Evolutionary conservation across 345 rosid species (phyloP), one percentile per base, ranked within the genome.

Genomic region (Eucalyptus curtisii): DNA sequence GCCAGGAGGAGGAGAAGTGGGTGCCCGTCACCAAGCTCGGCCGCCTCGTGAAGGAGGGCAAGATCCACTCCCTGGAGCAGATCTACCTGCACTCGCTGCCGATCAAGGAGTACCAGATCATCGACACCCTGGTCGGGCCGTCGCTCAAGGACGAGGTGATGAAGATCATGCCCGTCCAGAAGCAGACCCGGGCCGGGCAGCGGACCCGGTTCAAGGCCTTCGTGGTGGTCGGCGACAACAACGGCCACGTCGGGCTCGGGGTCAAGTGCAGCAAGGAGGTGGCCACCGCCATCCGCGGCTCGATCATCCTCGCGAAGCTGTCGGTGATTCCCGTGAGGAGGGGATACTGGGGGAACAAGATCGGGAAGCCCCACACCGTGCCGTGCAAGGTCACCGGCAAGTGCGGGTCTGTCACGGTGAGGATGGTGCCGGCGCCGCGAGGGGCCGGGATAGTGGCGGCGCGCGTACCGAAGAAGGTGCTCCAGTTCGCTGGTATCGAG

Each of bases 21-120:
- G 95, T 95, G 3, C 99, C 99, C 4, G 98, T 95, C n/a, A 97
- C 99, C 7, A 97, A 97, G 91, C 95, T 96, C 17, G 99, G 99
- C 24, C 99, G 99, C 81, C 94, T 97, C 61, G 99, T 97, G 31
- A 87, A 87, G 24, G 93, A 86, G 0, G 94, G 93, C 0, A 91
- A 92, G 59, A 95, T 97, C 94, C 86, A 66, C 13, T 87, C 93
- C 66, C 87, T 97, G 1, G 99, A 97, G 90, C 96, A 95, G 86
- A 96, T 96, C 93, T 96, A 89, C 87, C 90, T 89, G 52, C 90
- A 89, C 61, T 89, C 90, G 0, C 95, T 97, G 7, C 99, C 98
- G 5, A 95, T 97, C 90, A 96, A 97, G 92, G 99, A 97, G 95
- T 89, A 96, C 76, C 99, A 97, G 91, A 97, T 97, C 91, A 49